A percentile compares a stretch with the other conserved stretches of the same genome.
phyloP scores from a whole-genome alignment of 73 alveolate genomes.

The Paramecium pentaurelia region DNA sequence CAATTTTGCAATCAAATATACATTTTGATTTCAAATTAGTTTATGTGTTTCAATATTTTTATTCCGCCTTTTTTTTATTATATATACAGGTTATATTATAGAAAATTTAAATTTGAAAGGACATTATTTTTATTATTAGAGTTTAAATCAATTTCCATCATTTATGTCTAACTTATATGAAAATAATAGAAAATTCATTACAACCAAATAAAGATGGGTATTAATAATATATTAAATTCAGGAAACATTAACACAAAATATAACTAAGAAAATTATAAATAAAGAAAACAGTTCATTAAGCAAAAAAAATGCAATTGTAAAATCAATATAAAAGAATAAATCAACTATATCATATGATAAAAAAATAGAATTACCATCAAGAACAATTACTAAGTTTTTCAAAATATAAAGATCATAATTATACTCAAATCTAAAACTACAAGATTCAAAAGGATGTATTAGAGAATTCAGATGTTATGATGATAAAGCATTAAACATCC shows the following conservation, averaged over 20 bases:
- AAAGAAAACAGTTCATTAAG: neutral
- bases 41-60: neutral
- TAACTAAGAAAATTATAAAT: neutral
- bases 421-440: neutral
- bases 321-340: neutral
- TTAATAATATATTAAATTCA: neutral
- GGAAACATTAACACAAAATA: neutral
- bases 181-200: neutral
- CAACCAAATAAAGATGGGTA: slow-evolving; percentile 24
- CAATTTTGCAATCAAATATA: neutral
- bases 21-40: neutral
- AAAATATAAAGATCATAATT: neutral
- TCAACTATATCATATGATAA: neutral
- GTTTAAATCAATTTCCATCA: neutral
- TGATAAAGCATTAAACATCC: neutral
- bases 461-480: slow-evolving; percentile 14
- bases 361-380: neutral
- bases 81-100: neutral
- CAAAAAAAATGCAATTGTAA: neutral
- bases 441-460: neutral
- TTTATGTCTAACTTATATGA: neutral
- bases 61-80: slow-evolving; percentile 34
- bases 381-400: neutral
- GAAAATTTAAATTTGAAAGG: slow-evolving; percentile 8
- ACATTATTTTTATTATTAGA: neutral